Conservation (phyloP, 2,329 filamentous ascomycete genomes). For the Alternaria dauci region DNA sequence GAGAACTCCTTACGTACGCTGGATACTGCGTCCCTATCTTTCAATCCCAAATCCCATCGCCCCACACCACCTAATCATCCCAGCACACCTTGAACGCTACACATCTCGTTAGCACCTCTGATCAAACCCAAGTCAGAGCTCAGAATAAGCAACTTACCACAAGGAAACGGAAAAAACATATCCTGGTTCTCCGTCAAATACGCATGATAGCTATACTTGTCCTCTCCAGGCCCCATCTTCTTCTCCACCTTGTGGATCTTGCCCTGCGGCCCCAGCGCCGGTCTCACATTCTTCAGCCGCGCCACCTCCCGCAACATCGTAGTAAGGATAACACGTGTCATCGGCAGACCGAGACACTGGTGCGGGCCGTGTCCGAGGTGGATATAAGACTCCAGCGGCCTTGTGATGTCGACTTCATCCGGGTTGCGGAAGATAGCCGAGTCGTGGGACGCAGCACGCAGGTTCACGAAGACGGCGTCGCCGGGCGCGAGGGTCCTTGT, state of each 20-base stretch:
- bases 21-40: too few species aligned
- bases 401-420: conserved; percentile 48
- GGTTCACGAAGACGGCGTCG: conserved; percentile 54
- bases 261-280: conserved; percentile 52
- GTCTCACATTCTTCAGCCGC: conserved; percentile 49
- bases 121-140: too few species aligned
- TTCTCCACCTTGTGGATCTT: conserved; percentile 55
- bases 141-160: too few species aligned
- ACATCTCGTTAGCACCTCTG: conserved; percentile 14
- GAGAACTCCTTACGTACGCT: not conserved
- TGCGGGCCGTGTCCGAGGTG: conserved; percentile 56
- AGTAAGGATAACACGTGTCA: conserved; percentile 55
- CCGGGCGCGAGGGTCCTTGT: conserved; percentile 47
- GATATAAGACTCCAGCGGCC: conserved; percentile 55
- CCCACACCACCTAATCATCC: conserved; percentile 25
- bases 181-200: conserved; percentile 60
- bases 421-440: conserved; percentile 53
- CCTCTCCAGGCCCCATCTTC: conserved; percentile 30
- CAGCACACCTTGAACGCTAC: conserved; percentile 42
- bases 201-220: conserved; percentile 51
- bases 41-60: too few species aligned
- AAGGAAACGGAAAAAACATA: conserved; percentile 58
- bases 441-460: conserved; percentile 55
- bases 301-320: conserved; percentile 58
- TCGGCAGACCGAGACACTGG: conserved; percentile 54